Base-by-base conservation (phyloP, 2,329 filamentous ascomycete genomes). In the Cryphonectria carpinicola region DNA sequence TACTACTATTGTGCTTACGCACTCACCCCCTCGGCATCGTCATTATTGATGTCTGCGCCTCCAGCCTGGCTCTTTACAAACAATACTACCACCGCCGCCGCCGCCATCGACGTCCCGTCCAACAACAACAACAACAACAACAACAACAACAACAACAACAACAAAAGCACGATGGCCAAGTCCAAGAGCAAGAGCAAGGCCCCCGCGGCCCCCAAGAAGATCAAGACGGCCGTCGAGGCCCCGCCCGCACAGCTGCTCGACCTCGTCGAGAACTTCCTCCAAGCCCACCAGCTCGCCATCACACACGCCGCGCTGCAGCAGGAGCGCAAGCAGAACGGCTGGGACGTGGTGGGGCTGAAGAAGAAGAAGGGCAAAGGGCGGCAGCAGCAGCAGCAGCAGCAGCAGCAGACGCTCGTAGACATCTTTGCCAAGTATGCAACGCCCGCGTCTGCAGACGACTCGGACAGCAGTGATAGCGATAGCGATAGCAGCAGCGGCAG, bases 181-280 rank as follows among this genome's bases (percentile, higher is more conserved):
- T 70, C 73, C 11, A 75, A 73, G 43, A 71, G 52, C 11, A 75
- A 73, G 43, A 71, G 52, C 46, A 76, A 72, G 49, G 70, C 46
- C 46, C 41, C 72, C 11, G 73, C 72, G 13, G 71, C 65, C 49
- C 46, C 66, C 64, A 72, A 69, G 60, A 72, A 71, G 62, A 65
- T 62, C 5, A 41, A 46, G 43, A 6, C 19, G 5, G 6, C 71
- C 11, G 66, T 65, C 52, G 32, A 49, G 4, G 61, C 73, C 22
- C 69, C 88, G 37, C 86, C 91, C 5, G 80, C 86, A 39, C 86
- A 92, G 79, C 82, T 94, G 49, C 83, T 94, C 77, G 87, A 89
- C 72, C 83, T 93, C 22, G 86, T 94, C 76, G 88, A 89, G 73
- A 80, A 82, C 32, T 94, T 94, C 79, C 84, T 94, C 65, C 85